Base-by-base conservation (phyloP, 2,329 filamentous ascomycete genomes). In the Helotiales sp. region DNA sequence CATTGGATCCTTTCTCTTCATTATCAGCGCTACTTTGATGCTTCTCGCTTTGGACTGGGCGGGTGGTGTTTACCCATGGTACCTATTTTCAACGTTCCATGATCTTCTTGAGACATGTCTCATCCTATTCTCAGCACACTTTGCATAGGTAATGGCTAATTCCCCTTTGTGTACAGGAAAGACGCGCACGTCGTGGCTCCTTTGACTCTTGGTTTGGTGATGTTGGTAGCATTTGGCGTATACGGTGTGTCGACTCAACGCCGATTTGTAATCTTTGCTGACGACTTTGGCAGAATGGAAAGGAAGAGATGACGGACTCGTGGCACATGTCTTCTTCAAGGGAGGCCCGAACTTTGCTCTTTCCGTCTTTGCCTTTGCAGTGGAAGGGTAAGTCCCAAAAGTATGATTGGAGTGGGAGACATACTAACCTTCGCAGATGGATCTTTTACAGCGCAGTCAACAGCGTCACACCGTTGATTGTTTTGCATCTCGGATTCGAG, bases 381-480 rank as follows among this genome's bases (percentile, higher is more conserved):
- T 87, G 37, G 85, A 87, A 75, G 85, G 85, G 72, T 72, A 69
- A 68, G 40, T 4, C 17, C 7, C 2, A 1, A 17, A 20, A 0
- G 8, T 45, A 13, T 8, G 1, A 30, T 43, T 10, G 13, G 2
- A 8, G 4, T 34, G 2, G 47, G 24, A 57, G 11, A 4, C 7
- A 57, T 7, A 37, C 61, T 67, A 17, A 65, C 32, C 34, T 24
- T 60, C 13, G 26, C 17, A 74, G 71, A 15, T 87, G 85, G 85
- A 85, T 87, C 63, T 87, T 86, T 73, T 85, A 85, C 75, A 82
- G 80, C 63, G 84, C 83, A 1, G 82, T 86, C 66, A 85, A 85
- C 74, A 81, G 81, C 24, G 76, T 85, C 58, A 83, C 83, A 1
- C 83, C 83, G 1, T 80, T 84, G 64, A 81, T 85, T 57, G 77